Evolutionary conservation across 2,329 filamentous ascomycete genomes (phyloP).

Genomic region (Grosmannia penicillata): DNA sequence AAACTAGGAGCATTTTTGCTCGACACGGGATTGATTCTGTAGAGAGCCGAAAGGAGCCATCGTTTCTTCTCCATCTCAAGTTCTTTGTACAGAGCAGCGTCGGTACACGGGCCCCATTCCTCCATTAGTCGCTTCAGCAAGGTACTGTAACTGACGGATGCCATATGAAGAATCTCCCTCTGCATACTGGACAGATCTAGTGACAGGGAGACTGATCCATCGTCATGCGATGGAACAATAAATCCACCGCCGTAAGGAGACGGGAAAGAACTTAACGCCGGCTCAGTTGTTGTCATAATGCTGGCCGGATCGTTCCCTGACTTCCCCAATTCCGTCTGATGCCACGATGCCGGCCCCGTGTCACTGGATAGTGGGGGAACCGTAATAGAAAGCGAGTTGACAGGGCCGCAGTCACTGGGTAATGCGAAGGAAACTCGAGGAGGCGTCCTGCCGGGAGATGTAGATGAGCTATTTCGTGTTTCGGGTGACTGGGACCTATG

Average conservation of each 20-base stretch:
- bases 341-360: background rate
- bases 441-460: too few relatives aligned
- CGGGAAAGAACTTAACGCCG: background rate
- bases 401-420: too few relatives aligned
- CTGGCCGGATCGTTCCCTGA: slow-evolving; percentile 1
- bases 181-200: slow-evolving; percentile 27
- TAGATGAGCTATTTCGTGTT: too few relatives aligned
- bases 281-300: background rate
- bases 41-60: slow-evolving; percentile 25
- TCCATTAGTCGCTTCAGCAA: slow-evolving; percentile 40
- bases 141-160: slow-evolving; percentile 33
- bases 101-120: slow-evolving; percentile 31
- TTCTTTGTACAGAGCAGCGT: slow-evolving; percentile 35
- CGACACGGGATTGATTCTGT: slow-evolving; percentile 25
- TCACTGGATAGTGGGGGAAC: background rate
- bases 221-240: background rate
- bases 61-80: slow-evolving; percentile 28
- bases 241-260: background rate
- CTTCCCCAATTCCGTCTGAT: slow-evolving; percentile 1
- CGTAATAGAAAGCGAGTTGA: background rate
- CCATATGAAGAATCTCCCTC: slow-evolving; percentile 40
- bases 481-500: too few relatives aligned
- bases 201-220: slow-evolving; percentile 11
- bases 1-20: slow-evolving; percentile 5
- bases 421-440: too few relatives aligned